Evolutionary conservation across 208 protist genomes (phyloP).

Genomic region (Herpetomonas muscarum): DNA sequence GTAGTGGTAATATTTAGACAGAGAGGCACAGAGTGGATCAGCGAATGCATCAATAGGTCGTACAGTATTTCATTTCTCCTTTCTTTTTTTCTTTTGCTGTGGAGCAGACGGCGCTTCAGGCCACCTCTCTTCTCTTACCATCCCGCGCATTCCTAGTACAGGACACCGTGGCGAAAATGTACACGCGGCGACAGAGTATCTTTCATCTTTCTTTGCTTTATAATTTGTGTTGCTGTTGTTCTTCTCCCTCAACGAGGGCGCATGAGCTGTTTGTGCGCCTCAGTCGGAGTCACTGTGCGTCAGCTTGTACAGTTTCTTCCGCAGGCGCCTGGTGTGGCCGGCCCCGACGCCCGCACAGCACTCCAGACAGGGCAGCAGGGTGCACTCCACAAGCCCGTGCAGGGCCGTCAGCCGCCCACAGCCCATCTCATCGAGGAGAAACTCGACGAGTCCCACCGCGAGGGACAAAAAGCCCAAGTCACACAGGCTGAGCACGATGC

Average conservation of each 20-base stretch:
- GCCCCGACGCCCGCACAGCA: constrained; percentile 32
- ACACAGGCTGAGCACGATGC: constrained; percentile 60
- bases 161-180: no score
- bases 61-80: no score
- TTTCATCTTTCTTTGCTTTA: constrained; percentile 1
- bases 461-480: constrained; percentile 59
- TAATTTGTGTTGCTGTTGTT: not conserved
- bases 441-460: constrained; percentile 72
- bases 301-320: constrained; percentile 43
- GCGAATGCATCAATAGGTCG: no score
- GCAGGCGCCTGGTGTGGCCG: constrained; percentile 55
- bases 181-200: no score
- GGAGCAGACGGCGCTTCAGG: no score
- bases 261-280: not conserved
- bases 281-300: constrained; percentile 85
- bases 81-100: no score
- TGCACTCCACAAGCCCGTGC: constrained; percentile 29
- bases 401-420: constrained; percentile 45
- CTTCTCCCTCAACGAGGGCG: not conserved
- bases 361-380: constrained; percentile 48
- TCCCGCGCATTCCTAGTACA: no score
- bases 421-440: constrained; percentile 76
- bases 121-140: no score
- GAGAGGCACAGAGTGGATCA: no score
- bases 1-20: no score